Evolutionary conservation across 1,139 yeast genomes (phyloP), one percentile per base, ranked within the genome.

Genomic region (Blastobotrys buckinghamii): DNA sequence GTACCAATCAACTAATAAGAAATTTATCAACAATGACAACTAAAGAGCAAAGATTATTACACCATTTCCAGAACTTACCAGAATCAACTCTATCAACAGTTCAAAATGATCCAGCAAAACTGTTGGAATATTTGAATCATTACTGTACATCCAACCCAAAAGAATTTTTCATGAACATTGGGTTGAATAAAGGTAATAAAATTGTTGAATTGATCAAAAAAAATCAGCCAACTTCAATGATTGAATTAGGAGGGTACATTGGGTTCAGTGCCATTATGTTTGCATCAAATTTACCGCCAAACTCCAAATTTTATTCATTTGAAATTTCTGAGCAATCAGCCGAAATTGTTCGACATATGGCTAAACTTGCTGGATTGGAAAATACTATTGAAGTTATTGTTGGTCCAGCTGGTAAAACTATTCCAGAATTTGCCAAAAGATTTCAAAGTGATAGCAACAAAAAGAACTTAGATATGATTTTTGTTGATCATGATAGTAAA

Each of bases 331-430:
- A 47, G 10, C 44, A 53, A 32, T 54, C 47, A 42, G 60, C 60
- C 13, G 50, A 48, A 9, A 53, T 57, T 15, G 59, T 58, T n/a
- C 39, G 44, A 19, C 45, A 53, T 24, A 50, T 48, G 34, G 41
- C 53, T 27, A 51, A 46, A 7, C 40, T 44, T 12, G 59, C 60
- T 9, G 59, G 59, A 1, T 38, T 56, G 27, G 30, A 43, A 9
- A 53, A 54, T 38, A 47, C 46, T 42, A 52, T 57, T n/a, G 58
- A 55, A 20, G 45, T 57, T 35, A 46, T 54, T 16, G 55, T 56
- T 13, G 60, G 60, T 2, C 48, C 51, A 10, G 59, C 60, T 20
- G 35, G 36, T 3, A 53, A 55, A 10, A 50, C 44, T 10, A 37
- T 55, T 20, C 37, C 51, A 13, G 29, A 52, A 36, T 37, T 53